Base-by-base conservation (phyloP, 2,329 filamentous ascomycete species). In the Cryphonectria carpinicola region DNA sequence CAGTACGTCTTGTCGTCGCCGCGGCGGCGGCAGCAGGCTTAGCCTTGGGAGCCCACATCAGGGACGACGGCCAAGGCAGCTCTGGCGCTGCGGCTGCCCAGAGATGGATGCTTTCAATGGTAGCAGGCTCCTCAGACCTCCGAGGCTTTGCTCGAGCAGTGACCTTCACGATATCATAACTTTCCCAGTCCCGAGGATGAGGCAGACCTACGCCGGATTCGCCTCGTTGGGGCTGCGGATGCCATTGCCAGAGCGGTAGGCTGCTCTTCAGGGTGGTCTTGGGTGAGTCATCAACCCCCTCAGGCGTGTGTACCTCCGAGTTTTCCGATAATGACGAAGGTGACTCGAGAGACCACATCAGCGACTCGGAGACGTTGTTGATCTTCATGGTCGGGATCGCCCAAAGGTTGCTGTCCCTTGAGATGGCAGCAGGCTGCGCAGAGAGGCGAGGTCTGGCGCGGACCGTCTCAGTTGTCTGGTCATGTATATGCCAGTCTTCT, bases 371-470 rank as follows among this genome's bases (percentile, higher is more conserved):
- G 3, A 52, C 25, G 17, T 54, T 56, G 22, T 49, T 62, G 17
- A 56, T 43, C 46, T 66, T 66, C 3, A 46, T 25, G 25, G 46
- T 65, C 32, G 68, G 19, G 17, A 62, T 73, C 4, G 69, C 63
- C 77, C 77, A 79, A 25, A 79, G 70, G 17, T 28, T 69, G 17
- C 28, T 69, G 46, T 70, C 60, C 4, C 70, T 73, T 49, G 73
- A 69, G 32, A 73, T 70, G 6, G 54, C 28, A 22, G 52, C 68
- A 32, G 70, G 65, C 32, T 72, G 67, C 58, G 61, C 49, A 28
- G 73, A 69, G 37, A 66, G 13, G 19, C 73, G 67, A n/a, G 73
- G 68, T 65, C 63, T 73, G 25, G 70, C 60, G 25, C 73, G 71
- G 28, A 58, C 60, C 22, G 73, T 73, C 61, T 74, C 71, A 19